Evolutionary conservation across 2,329 filamentous ascomycete species (phyloP), one percentile per base, ranked within the genome.

Genomic region (Chaetomium sp.): DNA sequence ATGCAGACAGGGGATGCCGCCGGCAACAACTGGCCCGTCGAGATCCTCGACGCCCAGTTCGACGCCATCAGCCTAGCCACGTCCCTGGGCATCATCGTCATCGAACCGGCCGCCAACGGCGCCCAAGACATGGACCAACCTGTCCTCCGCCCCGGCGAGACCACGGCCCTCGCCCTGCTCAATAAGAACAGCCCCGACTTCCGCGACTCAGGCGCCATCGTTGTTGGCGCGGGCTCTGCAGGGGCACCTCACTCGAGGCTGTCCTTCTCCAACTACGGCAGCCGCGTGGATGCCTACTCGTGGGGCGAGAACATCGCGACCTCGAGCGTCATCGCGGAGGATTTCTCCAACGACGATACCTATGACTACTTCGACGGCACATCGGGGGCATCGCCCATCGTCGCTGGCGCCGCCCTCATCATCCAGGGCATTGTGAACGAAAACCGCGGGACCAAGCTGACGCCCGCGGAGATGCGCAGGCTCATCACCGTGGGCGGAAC

Each of bases 271-370:
- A 64, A 67, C 45, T 62, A 62, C 19, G 66, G 63, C 10, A 50
- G 23, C 35, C 42, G 65, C 9, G 53, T 67, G 4, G 65, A 67
- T 49, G 65, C 61, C 6, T 35, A 61, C 53, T 38, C 60, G 13
- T 67, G 65, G 65, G 65, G 57, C 13, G 65, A 67, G 50, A 55
- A 38, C 21, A 62, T 65, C 16, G 19, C 23, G n/a, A 67, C 65
- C 4, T 19, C 60, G 27, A 53, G 29, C 19, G 54, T 55, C 35
- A n/a, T 6, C 6, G 13, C 16, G 16, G 54, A 10, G 0, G 29
- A 38, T 12, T 35, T 21, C 19, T 56, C 33, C 23, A 49, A 58
- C 16, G 35, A 45, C 1, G 47, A 65, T 19, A 23, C 12, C 3
- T 63, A 61, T 9, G n/a, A 1, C 29, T 9, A 45, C 7, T 67